Evolutionary conservation across 768 basidiomycete genomes (phyloP).

Genomic region (Suillus americanus): DNA sequence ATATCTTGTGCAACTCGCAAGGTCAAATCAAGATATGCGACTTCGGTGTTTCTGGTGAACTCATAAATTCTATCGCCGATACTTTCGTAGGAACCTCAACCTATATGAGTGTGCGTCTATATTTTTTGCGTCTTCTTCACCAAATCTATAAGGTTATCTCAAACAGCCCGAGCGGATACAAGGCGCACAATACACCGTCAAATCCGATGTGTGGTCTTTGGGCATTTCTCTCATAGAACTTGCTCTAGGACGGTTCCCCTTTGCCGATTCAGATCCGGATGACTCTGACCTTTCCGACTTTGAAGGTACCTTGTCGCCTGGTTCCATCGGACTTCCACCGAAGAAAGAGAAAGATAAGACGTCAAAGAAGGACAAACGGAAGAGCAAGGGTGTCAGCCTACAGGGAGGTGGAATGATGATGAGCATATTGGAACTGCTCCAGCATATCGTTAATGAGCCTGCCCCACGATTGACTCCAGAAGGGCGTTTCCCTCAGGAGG

Average conservation of each 20-base stretch:
- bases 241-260: conserved; percentile 95
- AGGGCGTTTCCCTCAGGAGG: conserved; percentile 68
- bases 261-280: conserved; percentile 77
- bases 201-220: conserved; percentile 98
- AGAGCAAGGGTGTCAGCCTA: conserved; percentile 89
- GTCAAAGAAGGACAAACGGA: conserved; percentile 75
- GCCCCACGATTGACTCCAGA: conserved; percentile 83
- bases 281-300: conserved; percentile 79
- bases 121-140: conserved; percentile 12
- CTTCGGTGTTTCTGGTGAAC: conserved; percentile 97
- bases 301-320: conserved; percentile 78
- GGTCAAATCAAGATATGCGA: conserved; percentile 99
- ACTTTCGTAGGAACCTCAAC: conserved; percentile 99
- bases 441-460: conserved; percentile 98
- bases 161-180: conserved; percentile 96
- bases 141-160: conserved; percentile 15
- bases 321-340: conserved; percentile 46
- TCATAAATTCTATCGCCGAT: conserved; percentile 98
- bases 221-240: conserved; percentile 97
- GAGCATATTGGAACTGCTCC: conserved; percentile 94
- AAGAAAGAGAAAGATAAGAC: conserved; percentile 42
- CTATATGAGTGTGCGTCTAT: conserved; percentile 91
- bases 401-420: conserved; percentile 97
- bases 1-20: conserved; percentile 90
- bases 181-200: conserved; percentile 97